Conservation (phyloP, 108 stramenopile genomes). For the Skeletonema marinoi region DNA sequence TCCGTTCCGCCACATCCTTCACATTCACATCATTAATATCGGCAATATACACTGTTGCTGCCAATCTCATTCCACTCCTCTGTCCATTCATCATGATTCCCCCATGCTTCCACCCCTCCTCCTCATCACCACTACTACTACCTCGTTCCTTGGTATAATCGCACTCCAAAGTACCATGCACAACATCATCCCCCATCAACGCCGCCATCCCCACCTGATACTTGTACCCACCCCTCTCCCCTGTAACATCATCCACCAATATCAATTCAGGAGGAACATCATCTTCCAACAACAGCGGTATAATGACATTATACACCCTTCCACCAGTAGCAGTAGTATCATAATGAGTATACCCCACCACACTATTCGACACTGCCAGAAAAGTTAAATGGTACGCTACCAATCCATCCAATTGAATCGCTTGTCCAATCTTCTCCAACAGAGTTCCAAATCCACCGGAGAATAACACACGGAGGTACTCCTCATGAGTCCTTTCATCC, state of each 20-base stretch:
- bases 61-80: constrained; percentile 50
- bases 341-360: constrained; percentile 29
- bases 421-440: constrained; percentile 49
- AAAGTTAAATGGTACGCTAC: constrained; percentile 58
- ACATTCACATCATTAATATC: constrained; percentile 51
- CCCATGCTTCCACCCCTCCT: neutral
- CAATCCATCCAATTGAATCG: constrained; percentile 47
- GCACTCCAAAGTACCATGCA: constrained; percentile 21
- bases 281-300: constrained; percentile 58
- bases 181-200: constrained; percentile 43
- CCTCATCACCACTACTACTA: neutral
- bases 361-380: constrained; percentile 47
- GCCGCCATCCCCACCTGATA: constrained; percentile 31
- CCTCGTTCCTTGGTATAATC: neutral
- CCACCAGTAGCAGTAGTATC: constrained; percentile 46
- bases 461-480: constrained; percentile 37
- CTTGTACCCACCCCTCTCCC: constrained; percentile 15
- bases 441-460: constrained; percentile 52
- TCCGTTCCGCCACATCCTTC: constrained; percentile 18
- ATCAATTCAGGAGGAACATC: constrained; percentile 11
- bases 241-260: neutral
- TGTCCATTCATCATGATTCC: neutral
- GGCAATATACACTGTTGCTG: constrained; percentile 63
- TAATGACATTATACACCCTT: constrained; percentile 59
- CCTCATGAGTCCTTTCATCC: constrained; percentile 48